Conservation (phyloP, 148 eudicot genomes). For the Camellia lanceoleosa region DNA sequence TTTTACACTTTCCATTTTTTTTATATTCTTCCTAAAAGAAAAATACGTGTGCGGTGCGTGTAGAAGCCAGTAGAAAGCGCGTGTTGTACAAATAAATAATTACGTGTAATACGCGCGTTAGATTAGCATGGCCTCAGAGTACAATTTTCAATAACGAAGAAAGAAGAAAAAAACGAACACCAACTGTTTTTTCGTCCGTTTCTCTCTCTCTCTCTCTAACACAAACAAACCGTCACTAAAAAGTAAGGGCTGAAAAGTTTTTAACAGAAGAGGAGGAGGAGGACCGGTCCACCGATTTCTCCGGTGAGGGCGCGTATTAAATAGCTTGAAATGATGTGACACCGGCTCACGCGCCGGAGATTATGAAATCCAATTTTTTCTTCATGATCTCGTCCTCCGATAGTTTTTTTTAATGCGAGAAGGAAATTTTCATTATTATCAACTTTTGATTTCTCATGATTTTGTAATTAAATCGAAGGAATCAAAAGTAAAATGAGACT, state of each 20-base stretch:
- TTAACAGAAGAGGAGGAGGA: neutral
- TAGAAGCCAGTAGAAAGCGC: too few relatives aligned
- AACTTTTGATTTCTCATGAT: neutral
- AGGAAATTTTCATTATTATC: neutral
- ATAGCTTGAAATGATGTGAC: constrained; percentile 8
- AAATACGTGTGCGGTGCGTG: too few relatives aligned
- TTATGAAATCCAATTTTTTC: neutral
- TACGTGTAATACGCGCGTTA: neutral
- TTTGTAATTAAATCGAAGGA: neutral
- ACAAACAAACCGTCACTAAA: neutral
- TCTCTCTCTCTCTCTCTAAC: neutral
- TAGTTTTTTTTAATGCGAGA: neutral
- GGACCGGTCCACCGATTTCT: constrained; percentile 22
- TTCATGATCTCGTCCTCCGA: neutral
- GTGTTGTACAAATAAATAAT: too few relatives aligned
- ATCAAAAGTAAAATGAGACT: neutral
- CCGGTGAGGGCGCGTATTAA: neutral
- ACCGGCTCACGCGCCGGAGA: constrained; percentile 20
- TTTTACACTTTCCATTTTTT: too few relatives aligned
- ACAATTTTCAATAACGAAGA: neutral
- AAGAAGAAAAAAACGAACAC: constrained; percentile 9
- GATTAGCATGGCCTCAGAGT: neutral
- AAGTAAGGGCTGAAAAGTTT: too few relatives aligned
- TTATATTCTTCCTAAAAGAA: too few relatives aligned
- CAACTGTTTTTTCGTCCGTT: constrained; percentile 21